Conservation (phyloP, 192 early-diverging fungal genomes). For the Coemansia sp. region DNA sequence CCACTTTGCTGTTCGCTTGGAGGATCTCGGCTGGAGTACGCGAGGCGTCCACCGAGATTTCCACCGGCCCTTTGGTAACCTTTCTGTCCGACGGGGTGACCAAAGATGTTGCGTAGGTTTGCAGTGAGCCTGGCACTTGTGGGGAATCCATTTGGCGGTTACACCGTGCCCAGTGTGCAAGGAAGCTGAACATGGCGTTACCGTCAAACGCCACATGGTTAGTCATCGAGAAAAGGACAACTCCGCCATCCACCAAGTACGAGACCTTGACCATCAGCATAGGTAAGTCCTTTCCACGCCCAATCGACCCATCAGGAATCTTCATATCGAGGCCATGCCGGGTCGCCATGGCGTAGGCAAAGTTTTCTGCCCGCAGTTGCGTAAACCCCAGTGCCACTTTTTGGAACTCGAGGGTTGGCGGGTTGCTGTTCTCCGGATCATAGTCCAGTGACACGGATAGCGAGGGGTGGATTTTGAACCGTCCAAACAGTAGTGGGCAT, state of each 20-base stretch:
- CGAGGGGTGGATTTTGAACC: constrained; percentile 18
- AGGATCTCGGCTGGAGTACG: constrained; percentile 14
- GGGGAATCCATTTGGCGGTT: background rate
- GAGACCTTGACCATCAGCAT: constrained; percentile 46
- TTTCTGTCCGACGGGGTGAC: background rate
- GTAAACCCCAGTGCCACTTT: background rate
- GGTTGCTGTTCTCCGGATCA: constrained; percentile 10
- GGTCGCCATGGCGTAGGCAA: constrained; percentile 24
- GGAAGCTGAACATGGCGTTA: constrained; percentile 40
- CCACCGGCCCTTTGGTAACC: constrained; percentile 6
- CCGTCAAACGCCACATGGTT: constrained; percentile 49
- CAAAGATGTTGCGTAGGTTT: constrained; percentile 2
- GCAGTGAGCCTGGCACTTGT: constrained; percentile 7
- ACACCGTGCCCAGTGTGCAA: constrained; percentile 40
- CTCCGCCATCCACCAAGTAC: constrained; percentile 33
- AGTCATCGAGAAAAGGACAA: constrained; percentile 30
- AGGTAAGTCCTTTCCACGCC: constrained; percentile 3
- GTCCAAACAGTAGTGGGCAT: constrained; percentile 28
- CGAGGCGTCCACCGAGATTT: constrained; percentile 37
- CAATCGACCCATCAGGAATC: constrained; percentile 29
- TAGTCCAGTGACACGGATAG: constrained; percentile 22
- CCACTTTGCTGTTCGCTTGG: background rate
- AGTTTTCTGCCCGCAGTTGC: constrained; percentile 7
- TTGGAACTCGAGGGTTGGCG: constrained; percentile 36
- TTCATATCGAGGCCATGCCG: constrained; percentile 15